Conservation (phyloP, 106 monocot genomes). For the Phalaenopsis equestris region DNA sequence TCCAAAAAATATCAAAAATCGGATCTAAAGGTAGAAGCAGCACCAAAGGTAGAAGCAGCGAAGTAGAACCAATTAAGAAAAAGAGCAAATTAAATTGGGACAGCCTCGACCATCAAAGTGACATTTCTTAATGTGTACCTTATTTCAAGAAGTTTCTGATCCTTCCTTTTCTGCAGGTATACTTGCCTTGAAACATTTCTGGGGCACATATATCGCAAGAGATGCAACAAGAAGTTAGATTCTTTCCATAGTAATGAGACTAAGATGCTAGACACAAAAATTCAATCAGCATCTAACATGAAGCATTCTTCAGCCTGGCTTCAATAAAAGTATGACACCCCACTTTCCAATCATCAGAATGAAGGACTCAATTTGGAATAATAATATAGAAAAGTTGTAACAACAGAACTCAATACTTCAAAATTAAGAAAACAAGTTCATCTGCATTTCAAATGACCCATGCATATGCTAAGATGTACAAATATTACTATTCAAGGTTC, state of each 20-base stretch:
- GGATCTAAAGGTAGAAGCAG: background rate
- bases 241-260: background rate
- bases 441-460: background rate
- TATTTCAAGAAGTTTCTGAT: constrained; percentile 75
- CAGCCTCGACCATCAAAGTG: background rate
- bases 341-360: background rate
- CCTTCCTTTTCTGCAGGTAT: constrained; percentile 83
- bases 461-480: background rate
- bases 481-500: background rate
- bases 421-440: background rate
- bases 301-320: background rate
- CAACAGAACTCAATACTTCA: background rate
- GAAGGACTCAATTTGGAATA: background rate
- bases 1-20: background rate
- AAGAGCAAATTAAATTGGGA: background rate
- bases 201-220: constrained; percentile 2
- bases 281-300: background rate
- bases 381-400: background rate
- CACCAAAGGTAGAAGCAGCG: background rate
- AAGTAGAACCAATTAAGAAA: background rate
- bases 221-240: background rate
- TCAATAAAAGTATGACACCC: background rate
- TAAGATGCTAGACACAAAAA: background rate
- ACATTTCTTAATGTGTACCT: constrained; percentile 24
- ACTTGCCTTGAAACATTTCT: constrained; percentile 86